Conservation (phyloP, 73 alveolate species). For the Paramecium tetraurelia region DNA sequence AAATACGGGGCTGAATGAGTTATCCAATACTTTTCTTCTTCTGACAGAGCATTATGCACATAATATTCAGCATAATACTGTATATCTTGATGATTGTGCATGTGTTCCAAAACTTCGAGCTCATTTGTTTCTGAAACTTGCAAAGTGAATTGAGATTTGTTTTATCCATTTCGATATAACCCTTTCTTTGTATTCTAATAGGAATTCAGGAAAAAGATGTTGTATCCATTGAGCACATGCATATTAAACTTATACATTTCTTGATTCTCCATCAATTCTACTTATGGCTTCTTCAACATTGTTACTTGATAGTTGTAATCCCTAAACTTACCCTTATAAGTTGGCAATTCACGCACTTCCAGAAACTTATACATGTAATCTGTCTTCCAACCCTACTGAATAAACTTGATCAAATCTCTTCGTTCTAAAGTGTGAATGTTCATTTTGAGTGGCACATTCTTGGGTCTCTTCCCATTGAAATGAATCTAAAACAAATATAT, state of each 20-base stretch:
- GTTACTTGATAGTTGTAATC: background rate
- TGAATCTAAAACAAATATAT: conserved; percentile 5
- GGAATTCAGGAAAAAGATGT: background rate
- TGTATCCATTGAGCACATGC: background rate
- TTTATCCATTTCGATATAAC: background rate
- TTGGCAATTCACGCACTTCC: conserved; percentile 26
- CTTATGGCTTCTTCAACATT: conserved; percentile 9
- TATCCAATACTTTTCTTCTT: conserved; percentile 24
- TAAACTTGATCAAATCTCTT: background rate
- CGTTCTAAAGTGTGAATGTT: conserved; percentile 21
- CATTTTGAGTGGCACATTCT: conserved; percentile 36
- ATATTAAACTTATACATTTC: background rate
- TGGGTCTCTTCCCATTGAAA: conserved; percentile 20
- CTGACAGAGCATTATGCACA: background rate
- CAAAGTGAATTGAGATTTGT: background rate
- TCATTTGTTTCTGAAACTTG: background rate
- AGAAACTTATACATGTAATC: conserved; percentile 33
- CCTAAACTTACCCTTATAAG: conserved; percentile 19
- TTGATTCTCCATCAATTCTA: background rate
- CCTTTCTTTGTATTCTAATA: conserved; percentile 6
- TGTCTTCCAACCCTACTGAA: conserved; percentile 20
- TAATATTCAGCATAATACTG: conserved; percentile 35
- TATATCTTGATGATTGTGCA: background rate
- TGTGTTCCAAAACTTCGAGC: background rate
- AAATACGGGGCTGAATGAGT: background rate